Base-by-base conservation (phyloP, 169 alveolate species). In the Miamiensis avidus region DNA sequence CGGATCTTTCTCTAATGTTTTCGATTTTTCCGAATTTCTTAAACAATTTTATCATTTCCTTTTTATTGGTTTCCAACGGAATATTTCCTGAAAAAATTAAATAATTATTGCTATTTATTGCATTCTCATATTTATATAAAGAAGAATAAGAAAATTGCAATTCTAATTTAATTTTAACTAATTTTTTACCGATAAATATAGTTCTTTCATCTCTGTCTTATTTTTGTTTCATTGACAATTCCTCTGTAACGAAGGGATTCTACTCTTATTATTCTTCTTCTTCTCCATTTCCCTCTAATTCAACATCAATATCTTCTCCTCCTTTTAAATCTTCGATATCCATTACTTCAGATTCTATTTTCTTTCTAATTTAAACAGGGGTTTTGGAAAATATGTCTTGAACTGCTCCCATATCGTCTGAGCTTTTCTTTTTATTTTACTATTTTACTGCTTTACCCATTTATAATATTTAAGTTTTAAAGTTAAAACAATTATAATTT, bases 1-100 rank as follows among this genome's bases (percentile, higher is more conserved):
- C 73, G 29, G 93, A 82, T 75, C 94, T 79, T 69, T 87, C 78
- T 92, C 94, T 87, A n/a, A 91, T 82, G 31, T 87, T 84, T 64
- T 87, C 92, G 28, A 91, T 77, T 32, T 88, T 84, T 25, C 94
- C 94, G 33, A 74, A 82, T 65, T 34, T 28, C 69, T 83, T 84
- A 76, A 90, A 90, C 27, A 83, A 33, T 74, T 84, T 84, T 65
- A 34, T 31, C 0, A 90, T 27, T 30, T 87, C 83, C 31, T 78
- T 87, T 29, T 76, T 49, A 4, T 29, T 32, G 1, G 87, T 69
- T 25, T 87, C 90, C 0, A 81, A 29, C 0, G 90, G 84, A 0
- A 90, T 75, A 72, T 90, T 90, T 15, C 94, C 94, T 31, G 20
- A 49, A 49, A 49, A 49, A 49, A 11, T 49, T 49, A 4, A 49